Evolutionary conservation across 2,329 filamentous ascomycete genomes (phyloP).

Genomic region (Trichoderma endophyticum): DNA sequence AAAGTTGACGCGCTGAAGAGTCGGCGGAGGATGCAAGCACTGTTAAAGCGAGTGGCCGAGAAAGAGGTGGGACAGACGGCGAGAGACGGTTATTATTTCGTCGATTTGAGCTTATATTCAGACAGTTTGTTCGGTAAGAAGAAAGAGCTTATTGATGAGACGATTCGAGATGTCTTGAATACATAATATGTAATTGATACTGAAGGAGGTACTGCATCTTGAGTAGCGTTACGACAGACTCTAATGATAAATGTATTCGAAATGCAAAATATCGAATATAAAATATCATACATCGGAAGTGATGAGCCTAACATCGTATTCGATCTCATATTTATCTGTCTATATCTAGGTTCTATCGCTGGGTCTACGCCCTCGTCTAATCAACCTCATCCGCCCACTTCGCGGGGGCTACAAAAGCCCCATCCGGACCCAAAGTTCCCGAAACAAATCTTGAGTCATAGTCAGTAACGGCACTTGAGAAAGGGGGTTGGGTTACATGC

Average conservation of each 20-base stretch:
- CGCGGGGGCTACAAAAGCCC: conserved; percentile 37
- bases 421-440: conserved; percentile 36
- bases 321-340: neutral
- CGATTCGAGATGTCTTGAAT: neutral
- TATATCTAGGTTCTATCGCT: neutral
- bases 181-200: neutral
- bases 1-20: neutral
- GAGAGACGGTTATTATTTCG: neutral
- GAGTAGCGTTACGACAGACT: neutral
- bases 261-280: neutral
- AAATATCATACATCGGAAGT: neutral
- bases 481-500: conserved; percentile 36
- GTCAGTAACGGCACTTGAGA: neutral
- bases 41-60: neutral
- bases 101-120: neutral
- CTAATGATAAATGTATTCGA: neutral
- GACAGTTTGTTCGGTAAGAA: neutral
- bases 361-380: conserved; percentile 20
- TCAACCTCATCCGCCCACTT: conserved; percentile 36
- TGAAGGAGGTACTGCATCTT: neutral
- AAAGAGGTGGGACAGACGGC: neutral
- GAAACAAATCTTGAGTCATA: conserved; percentile 40
- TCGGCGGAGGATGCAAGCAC: neutral
- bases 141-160: neutral
- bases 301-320: neutral